Conservation (phyloP, 371 early-diverging fungal genomes). For the Syncephalis plumigaleata region DNA sequence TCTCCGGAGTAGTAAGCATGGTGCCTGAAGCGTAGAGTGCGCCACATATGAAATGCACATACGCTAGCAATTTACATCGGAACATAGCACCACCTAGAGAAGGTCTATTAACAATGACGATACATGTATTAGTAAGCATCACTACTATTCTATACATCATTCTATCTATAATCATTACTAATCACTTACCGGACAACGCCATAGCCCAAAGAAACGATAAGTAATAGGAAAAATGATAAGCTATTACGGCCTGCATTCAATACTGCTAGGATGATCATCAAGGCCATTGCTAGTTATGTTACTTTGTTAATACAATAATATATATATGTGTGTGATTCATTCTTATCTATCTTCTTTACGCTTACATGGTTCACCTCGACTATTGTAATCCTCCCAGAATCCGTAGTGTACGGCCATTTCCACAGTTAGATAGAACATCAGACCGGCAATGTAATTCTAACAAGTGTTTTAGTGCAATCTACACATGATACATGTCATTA, state of each 20-base stretch:
- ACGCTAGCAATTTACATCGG: slow-evolving; percentile 54
- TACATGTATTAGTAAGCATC: background rate
- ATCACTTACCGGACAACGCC: slow-evolving; percentile 68
- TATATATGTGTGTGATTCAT: background rate
- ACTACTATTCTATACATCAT: background rate
- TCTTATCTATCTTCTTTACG: no score
- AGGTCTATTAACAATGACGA: slow-evolving; percentile 32
- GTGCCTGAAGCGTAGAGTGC: slow-evolving; percentile 72
- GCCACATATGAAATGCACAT: slow-evolving; percentile 74
- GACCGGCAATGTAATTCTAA: slow-evolving; percentile 65
- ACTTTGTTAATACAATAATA: slow-evolving; percentile 4
- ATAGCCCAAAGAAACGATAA: slow-evolving; percentile 89
- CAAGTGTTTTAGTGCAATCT: background rate
- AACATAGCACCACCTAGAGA: slow-evolving; percentile 82
- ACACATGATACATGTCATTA: background rate
- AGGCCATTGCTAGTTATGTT: slow-evolving; percentile 22
- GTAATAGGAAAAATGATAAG: slow-evolving; percentile 84
- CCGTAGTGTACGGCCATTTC: slow-evolving; percentile 86
- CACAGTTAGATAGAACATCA: slow-evolving; percentile 65
- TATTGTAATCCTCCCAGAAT: slow-evolving; percentile 64
- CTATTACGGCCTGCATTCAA: slow-evolving; percentile 82
- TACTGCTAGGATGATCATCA: slow-evolving; percentile 45
- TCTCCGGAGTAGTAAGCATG: slow-evolving; percentile 54
- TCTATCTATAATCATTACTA: background rate
- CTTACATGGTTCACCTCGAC: slow-evolving; percentile 36